Conservation (phyloP, 1,139 yeast species). For the Citeromyces hawaiiensis region DNA sequence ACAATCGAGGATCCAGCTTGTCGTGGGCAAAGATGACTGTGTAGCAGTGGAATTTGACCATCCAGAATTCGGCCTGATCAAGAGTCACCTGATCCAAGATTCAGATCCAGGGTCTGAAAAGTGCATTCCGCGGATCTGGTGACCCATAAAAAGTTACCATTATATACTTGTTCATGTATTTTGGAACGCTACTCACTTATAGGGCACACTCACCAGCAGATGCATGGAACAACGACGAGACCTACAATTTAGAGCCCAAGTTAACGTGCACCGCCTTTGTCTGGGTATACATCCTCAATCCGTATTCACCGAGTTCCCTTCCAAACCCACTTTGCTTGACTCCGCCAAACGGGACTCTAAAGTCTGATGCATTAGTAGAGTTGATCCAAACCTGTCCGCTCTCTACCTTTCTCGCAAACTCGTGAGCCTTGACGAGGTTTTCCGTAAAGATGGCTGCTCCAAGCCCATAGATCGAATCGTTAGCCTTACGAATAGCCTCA, state of each 20-base stretch:
- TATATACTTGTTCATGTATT: no score
- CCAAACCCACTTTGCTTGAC: conserved; percentile 43
- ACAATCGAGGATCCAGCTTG: no score
- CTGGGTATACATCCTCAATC: conserved; percentile 40
- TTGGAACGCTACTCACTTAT: no score
- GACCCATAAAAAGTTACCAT: no score
- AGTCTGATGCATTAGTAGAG: conserved; percentile 42
- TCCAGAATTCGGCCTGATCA: no score
- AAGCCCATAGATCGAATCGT: conserved; percentile 40
- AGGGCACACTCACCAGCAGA: no score
- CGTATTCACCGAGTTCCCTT: conserved; percentile 49
- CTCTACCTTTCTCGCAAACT: conserved; percentile 12
- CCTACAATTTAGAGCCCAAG: conserved; percentile 19
- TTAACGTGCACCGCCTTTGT: conserved; percentile 46
- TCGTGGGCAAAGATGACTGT: no score
- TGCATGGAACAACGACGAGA: no score
- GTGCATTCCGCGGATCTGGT: no score
- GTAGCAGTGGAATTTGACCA: no score
- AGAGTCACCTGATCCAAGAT: no score
- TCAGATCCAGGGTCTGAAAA: no score
- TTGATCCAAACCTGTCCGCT: conserved; percentile 51
- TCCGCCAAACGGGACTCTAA: conserved; percentile 44
- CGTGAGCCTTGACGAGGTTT: conserved; percentile 26
- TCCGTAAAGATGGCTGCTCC: conserved; percentile 46
- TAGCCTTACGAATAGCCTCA: conserved; percentile 36